Evolutionary conservation across 2,329 filamentous ascomycete species (phyloP).

Genomic region (Ilyonectria robusta): DNA sequence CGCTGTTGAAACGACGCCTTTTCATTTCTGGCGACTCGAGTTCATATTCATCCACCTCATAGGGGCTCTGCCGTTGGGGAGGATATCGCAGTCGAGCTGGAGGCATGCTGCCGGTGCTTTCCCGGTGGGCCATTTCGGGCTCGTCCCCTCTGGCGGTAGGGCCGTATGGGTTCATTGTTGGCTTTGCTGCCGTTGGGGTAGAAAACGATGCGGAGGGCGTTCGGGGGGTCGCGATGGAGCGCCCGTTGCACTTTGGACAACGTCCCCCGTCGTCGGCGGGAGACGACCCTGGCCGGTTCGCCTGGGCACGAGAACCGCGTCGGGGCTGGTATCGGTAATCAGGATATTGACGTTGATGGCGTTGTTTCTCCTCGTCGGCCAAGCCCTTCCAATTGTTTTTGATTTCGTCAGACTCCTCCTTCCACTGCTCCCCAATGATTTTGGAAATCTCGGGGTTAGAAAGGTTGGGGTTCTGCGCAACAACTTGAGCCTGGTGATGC

Average conservation of each 20-base stretch:
- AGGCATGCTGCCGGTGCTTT: constrained; percentile 47
- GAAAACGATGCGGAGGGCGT: constrained; percentile 68
- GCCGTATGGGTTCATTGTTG: constrained; percentile 40
- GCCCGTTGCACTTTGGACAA: constrained; percentile 81
- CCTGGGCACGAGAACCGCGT: constrained; percentile 62
- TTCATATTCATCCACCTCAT: constrained; percentile 56
- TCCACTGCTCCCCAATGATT: constrained; percentile 96
- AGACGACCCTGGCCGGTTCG: constrained; percentile 51
- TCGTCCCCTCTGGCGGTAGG: constrained; percentile 42
- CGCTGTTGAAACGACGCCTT: constrained; percentile 71
- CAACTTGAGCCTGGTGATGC: constrained; percentile 87
- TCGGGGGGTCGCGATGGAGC: constrained; percentile 73
- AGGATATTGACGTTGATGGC: constrained; percentile 91
- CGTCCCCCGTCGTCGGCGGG: constrained; percentile 66
- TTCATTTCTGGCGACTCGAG: constrained; percentile 68
- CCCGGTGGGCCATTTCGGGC: constrained; percentile 44
- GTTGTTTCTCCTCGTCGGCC: constrained; percentile 92
- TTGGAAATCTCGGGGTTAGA: constrained; percentile 98
- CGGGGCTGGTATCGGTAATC: constrained; percentile 95
- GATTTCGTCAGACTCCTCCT: constrained; percentile 78
- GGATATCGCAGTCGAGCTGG: constrained; percentile 40
- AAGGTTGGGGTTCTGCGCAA: constrained; percentile 86
- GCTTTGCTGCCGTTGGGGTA: constrained; percentile 51
- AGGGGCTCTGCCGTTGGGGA: constrained; percentile 41
- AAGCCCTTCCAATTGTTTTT: constrained; percentile 91